Percentiles rank a stretch among this genome's conserved stretches.
These are phyloP conservation scores for Paramecium biaurelia DNA, from an alignment of 73 alveolate species.

Conservation along the genomic window DNA sequence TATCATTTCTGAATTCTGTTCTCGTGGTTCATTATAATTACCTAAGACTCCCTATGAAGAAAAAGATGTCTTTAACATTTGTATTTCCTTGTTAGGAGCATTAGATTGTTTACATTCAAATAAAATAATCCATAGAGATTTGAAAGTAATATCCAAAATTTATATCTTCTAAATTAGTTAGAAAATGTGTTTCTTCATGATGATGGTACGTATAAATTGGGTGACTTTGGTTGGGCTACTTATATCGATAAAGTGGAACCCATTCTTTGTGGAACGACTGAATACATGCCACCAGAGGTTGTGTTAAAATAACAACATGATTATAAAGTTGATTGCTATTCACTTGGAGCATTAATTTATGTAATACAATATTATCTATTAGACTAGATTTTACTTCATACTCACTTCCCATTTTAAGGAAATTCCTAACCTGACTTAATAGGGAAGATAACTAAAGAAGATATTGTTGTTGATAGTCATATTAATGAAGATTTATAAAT, in stretches of 20 bases:
- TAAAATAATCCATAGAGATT: conserved; percentile 26
- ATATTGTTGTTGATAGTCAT: background rate
- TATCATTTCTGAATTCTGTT: conserved; percentile 20
- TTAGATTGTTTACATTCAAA: conserved; percentile 17
- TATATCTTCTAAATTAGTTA: background rate
- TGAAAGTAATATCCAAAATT: background rate
- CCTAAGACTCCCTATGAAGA: conserved; percentile 5
- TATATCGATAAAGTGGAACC: background rate
- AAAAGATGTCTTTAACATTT: background rate
- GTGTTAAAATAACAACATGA: conserved; percentile 71
- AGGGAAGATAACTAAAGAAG: background rate
- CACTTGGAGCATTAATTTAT: conserved; percentile 84
- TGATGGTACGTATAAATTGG: background rate
- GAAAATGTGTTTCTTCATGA: background rate
- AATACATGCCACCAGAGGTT: conserved; percentile 93
- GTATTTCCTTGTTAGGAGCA: background rate
- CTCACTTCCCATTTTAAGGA: background rate
- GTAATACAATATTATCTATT: background rate
- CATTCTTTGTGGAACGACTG: conserved; percentile 75
- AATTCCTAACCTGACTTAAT: background rate
- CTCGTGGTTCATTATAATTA: background rate
- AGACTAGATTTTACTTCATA: background rate
- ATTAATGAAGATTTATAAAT: background rate
- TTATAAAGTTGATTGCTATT: conserved; percentile 82
- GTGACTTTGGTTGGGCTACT: conserved; percentile 56